Base-by-base conservation (phyloP, 1,284 basidiomycete species). In the Ceratobasidium sp. region DNA sequence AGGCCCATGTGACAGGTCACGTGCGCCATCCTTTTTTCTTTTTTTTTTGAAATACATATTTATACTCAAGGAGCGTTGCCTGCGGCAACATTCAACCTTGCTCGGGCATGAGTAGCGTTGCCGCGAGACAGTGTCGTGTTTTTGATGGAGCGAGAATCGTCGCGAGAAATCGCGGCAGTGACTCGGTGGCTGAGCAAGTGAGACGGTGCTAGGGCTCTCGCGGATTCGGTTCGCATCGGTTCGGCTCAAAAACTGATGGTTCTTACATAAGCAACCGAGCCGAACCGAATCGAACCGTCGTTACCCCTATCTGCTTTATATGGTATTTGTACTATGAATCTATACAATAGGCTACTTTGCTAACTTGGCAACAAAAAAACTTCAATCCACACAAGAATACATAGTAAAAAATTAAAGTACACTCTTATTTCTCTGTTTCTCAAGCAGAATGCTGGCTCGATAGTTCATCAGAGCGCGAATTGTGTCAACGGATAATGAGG, bases 211-310 rank as follows among this genome's bases (percentile, higher is more conserved):
- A 59, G 61, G 61, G 37, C 61, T 64, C 34, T 19, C 61, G 37
- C 61, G 61, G 61, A 37, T 64, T 32, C 40, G 61, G 61, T 64
- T 64, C 61, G 40, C 19, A 44, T 44, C 61, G 25, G 61, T 44
- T 64, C 61, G 43, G 61, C 43, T 64, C 3, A 25, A 44, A 64
- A 64, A 64, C 61, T 19, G 43, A 9, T 37, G 61, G 61, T 43
- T 46, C 17, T 64, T 64, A 64, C 32, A 9, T 64, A 64, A 64
- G 17, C 43, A 64, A 64, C 61, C 19, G 61, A 64, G 61, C 43
- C 62, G 44, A 29, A 25, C 61, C 40, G 11, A 43, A 40, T 19
- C n/a, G 17, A 62, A 8, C 62, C 44, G 61, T 43, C 43, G 62
- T n/a, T 65, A 65, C 29, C 62, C 17, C 19, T 6, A 25, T 44